These are phyloP conservation scores for Xylariaceae sp. DNA, from an alignment of 2,329 filamentous ascomycete genomes.

Conservation along the genomic window DNA sequence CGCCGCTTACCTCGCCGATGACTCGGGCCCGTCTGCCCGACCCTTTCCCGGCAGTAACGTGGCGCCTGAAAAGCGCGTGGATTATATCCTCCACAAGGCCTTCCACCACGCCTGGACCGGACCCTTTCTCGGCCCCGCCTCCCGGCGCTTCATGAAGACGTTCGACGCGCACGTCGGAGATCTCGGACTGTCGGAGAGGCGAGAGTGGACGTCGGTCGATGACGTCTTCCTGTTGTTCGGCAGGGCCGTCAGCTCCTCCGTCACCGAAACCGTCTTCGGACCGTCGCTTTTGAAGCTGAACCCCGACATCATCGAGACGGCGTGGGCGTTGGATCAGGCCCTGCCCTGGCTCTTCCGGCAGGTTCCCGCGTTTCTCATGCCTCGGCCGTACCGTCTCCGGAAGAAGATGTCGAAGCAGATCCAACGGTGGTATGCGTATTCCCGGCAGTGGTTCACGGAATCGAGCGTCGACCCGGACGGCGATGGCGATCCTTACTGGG, in stretches of 20 bases:
- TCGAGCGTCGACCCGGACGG: neutral
- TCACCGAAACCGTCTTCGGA: neutral
- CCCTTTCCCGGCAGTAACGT: neutral
- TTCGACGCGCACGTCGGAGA: neutral
- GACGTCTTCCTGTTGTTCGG: neutral
- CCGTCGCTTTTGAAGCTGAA: neutral
- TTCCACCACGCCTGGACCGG: neutral
- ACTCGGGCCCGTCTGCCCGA: neutral
- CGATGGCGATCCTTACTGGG: slow-evolving; percentile 18
- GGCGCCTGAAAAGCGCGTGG: neutral
- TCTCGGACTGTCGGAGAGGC: neutral
- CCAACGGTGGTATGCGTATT: neutral
- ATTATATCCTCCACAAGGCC: neutral
- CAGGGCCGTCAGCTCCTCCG: neutral
- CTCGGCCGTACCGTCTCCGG: neutral
- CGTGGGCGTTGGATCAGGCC: neutral
- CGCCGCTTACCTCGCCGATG: neutral
- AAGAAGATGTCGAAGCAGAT: neutral
- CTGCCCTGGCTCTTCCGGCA: neutral
- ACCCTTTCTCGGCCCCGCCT: neutral
- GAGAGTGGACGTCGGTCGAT: neutral
- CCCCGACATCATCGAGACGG: neutral
- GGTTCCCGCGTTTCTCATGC: neutral
- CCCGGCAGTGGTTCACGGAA: neutral
- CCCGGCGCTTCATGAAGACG: neutral